Conservation (phyloP, 371 early-diverging fungal species). For the Actinomucor elegans region DNA sequence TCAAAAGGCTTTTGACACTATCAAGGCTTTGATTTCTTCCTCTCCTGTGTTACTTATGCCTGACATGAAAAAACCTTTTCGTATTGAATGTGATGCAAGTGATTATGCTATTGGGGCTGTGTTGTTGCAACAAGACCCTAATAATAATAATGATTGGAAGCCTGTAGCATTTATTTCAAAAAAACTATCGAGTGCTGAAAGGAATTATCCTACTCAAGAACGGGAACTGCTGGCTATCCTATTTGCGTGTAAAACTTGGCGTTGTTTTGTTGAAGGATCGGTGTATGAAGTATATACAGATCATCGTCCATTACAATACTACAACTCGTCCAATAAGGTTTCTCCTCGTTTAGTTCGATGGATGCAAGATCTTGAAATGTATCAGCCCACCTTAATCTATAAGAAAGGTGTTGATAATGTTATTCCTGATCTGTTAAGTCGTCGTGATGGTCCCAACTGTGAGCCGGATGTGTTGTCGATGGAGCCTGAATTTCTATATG, state of each 20-base stretch:
- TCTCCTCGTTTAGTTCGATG: slow-evolving; percentile 15
- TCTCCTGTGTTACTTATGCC: slow-evolving; percentile 18
- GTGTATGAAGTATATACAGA: no score
- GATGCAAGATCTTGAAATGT: slow-evolving; percentile 30
- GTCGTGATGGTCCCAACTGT: slow-evolving; percentile 13
- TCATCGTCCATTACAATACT: slow-evolving; percentile 26
- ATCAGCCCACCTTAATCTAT: slow-evolving; percentile 29
- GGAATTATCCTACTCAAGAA: no score
- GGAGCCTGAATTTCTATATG: slow-evolving; percentile 3
- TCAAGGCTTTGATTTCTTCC: slow-evolving; percentile 5
- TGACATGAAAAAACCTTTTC: slow-evolving; percentile 20
- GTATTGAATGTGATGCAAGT: slow-evolving; percentile 1
- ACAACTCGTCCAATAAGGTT: not conserved
- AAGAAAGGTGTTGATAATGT: slow-evolving; percentile 28
- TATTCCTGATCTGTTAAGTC: slow-evolving; percentile 16
- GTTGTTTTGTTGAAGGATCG: no score
- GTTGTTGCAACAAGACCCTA: no score
- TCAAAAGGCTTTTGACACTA: not conserved
- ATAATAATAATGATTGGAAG: no score
- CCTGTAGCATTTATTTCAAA: no score
- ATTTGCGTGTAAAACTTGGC: no score
- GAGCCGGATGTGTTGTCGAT: not conserved
- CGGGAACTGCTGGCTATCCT: no score
- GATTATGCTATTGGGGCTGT: no score
- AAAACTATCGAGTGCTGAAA: no score